Evolutionary conservation across 257 asterid genomes (phyloP), one percentile per base, ranked within the genome.

Genomic region (Petunia axillaris): DNA sequence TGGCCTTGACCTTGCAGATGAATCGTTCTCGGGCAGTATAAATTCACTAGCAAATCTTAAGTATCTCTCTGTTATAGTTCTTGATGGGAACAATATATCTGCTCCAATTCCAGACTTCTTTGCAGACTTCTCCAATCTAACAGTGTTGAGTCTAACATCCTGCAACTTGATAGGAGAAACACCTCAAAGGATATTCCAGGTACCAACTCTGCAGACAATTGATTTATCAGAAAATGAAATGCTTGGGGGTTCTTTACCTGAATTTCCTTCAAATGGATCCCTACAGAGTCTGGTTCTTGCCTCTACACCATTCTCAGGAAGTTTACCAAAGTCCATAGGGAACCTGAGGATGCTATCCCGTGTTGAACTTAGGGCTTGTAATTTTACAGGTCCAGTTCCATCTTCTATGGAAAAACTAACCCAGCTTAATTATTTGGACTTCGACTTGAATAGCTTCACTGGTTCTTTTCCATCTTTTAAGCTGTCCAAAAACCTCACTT

Each of bases 181-280:
- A 50, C 92, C 97, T 58, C 78, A 35, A n/a, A 81, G 79, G 4
- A 68, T 92, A 36, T 88, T 92, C 79, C 89, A 80, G 81, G 70
- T 91, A 6, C 74, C 84, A 63, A 83, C 88, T 68, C 81, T 91
- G 53, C 78, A 79, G 48, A 50, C 36, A 6, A 75, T 92, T 57
- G 91, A 89, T 81, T 83, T 91, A 39, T 59, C 86, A 52, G 63
- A 35, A 46, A 92, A 92, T 38, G 14, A 68, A 16, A 84, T 83
- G 15, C 93, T 91, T 25, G 75, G 71, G 64, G 97, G 97, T 5
- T 80, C 88, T 39, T 83, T 93, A 55, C 92, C 91, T 25, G 91
- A 87, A 35, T 93, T 93, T 79, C 86, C 89, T 11, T 8, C 64
- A 38, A 84, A 86, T 60, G 86, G 83, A 38, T 80, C 91, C 78